phyloP scores from a whole-genome alignment of 306 rosid genomes.

The Castanea mollissima region DNA sequence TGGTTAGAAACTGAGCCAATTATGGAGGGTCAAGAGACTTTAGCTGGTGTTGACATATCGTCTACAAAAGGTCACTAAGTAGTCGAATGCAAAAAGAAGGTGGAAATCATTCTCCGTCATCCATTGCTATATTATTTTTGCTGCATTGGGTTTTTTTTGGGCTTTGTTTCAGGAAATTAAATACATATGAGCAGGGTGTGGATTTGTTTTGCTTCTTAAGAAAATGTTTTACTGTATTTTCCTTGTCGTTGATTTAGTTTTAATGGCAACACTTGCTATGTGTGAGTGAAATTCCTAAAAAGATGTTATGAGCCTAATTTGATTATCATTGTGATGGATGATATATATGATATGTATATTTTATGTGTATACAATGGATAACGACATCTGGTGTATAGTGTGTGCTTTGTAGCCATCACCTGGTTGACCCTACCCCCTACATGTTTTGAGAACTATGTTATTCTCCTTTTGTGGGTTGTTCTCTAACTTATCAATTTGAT shows the following conservation, averaged over 20 bases:
- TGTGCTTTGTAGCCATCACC: neutral
- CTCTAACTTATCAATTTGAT: neutral
- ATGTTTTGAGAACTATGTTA: neutral
- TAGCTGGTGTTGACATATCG: slow-evolving; percentile 40
- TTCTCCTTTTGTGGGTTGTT: neutral
- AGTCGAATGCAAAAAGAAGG: slow-evolving; percentile 98
- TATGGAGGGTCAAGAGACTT: slow-evolving; percentile 47
- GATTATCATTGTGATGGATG: neutral
- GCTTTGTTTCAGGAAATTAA: neutral
- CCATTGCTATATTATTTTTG: slow-evolving; percentile 20
- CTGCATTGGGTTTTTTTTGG: slow-evolving; percentile 1
- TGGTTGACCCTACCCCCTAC: neutral
- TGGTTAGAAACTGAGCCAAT: slow-evolving; percentile 72
- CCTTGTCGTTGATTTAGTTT: neutral
- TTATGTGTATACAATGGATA: neutral
- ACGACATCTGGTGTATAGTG: neutral
- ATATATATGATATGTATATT: neutral
- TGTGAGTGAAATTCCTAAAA: neutral
- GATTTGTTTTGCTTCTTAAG: neutral
- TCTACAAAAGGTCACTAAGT: slow-evolving; percentile 75
- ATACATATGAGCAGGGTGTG: neutral
- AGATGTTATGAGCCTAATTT: neutral
- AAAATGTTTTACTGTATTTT: neutral
- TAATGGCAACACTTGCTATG: neutral
- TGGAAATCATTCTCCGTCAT: slow-evolving; percentile 25